Evolutionary conservation across 108 stramenopile genomes (phyloP), one percentile per base, ranked within the genome.

Genomic region (Aurantiochytrium sp.): DNA sequence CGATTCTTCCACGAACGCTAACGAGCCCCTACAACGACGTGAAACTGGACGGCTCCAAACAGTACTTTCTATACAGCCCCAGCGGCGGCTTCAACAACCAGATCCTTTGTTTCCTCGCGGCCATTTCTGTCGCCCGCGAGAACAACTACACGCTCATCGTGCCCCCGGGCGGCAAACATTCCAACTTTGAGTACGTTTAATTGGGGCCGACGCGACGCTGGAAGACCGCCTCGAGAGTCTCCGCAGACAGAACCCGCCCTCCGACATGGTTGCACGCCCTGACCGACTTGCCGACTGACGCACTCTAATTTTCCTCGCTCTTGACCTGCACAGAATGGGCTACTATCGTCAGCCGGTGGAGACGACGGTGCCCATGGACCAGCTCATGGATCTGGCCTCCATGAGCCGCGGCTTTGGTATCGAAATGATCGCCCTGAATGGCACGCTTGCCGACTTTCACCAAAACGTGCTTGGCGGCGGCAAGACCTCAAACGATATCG

Each of bases 31-130:
- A 65, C 59, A 65, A 65, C 19, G 34, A 65, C 24, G 34, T 65
- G 8, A 65, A 65, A 27, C 34, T 34, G 15, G 59, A 65, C 19
- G 59, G 59, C 27, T 65, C 59, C 8, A 81, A 81, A 24, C 39
- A 81, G 73, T 81, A 81, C 39, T 81, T 81, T 81, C n/a, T 81
- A 6, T 81, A 81, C 45, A 48, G 42, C 30, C 42, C 73, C 2
- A 27, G 24, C 30, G 73, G 73, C 0, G 73, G 73, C 73, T 81
- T 81, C 45, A 48, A 41, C 39, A 81, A 81, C 30, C 73, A 81
- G 73, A 41, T 81, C 24, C 45, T 81, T 17, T 81, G 73, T 30
- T 27, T 81, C 27, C 45, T 81, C 19, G 21, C 73, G 39, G 73
- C 73, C n/a, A 81, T 81, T 42, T 81, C 2, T 48, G 45, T 81